Conservation (phyloP, 2,329 filamentous ascomycete species). For the Verticillium tricorpus region DNA sequence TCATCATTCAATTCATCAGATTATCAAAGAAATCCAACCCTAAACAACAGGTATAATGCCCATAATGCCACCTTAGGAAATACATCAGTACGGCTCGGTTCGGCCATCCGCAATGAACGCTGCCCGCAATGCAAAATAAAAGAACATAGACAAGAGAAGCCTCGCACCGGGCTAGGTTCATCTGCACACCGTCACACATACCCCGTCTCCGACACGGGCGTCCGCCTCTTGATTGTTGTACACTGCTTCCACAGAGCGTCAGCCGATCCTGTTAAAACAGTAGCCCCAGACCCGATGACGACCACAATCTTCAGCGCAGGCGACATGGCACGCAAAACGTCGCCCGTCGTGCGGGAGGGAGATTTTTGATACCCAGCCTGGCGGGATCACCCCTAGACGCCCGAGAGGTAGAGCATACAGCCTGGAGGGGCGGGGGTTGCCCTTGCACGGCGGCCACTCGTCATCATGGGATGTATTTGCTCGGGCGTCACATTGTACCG, state of each 20-base stretch:
- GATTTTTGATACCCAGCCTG: too few species aligned
- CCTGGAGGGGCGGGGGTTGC: background rate
- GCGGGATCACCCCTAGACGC: too few species aligned
- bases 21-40: background rate
- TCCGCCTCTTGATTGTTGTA: background rate
- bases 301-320: too few species aligned
- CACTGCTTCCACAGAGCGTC: background rate
- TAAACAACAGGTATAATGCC: background rate
- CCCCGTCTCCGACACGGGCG: background rate
- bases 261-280: background rate
- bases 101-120: background rate
- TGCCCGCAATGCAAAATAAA: background rate
- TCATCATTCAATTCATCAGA: background rate
- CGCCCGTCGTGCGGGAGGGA: too few species aligned
- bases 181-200: background rate
- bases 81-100: background rate
- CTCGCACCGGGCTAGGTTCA: too few species aligned
- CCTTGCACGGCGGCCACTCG: background rate
- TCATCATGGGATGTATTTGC: background rate
- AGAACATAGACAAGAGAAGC: background rate
- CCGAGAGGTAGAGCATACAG: background rate
- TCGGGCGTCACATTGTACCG: background rate
- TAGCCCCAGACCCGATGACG: background rate
- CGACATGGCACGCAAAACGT: too few species aligned
- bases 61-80: background rate